Evolutionary conservation across 2,329 filamentous ascomycete species (phyloP).

Genomic region (Didymella exigua): DNA sequence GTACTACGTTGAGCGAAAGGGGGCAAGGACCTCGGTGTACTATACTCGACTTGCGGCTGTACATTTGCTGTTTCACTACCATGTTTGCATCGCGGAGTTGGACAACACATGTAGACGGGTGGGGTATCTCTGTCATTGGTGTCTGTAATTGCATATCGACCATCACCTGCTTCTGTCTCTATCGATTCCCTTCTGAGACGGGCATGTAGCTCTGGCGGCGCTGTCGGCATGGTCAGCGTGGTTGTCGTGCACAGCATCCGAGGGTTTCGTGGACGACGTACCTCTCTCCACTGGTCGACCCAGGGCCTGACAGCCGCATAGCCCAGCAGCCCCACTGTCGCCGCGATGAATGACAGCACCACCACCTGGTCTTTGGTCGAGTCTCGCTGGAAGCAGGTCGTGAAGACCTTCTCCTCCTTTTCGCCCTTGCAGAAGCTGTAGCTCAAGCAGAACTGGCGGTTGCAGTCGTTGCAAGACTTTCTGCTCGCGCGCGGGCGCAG

Average conservation of each 20-base stretch:
- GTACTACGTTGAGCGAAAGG: not conserved
- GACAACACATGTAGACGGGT: constrained; percentile 27
- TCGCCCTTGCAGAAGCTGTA: constrained; percentile 67
- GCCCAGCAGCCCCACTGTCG: constrained; percentile 63
- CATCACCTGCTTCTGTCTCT: not conserved
- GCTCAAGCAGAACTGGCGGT: constrained; percentile 68
- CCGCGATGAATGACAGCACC: constrained; percentile 69
- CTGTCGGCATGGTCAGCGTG: constrained; percentile 1
- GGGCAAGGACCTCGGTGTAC: constrained; percentile 32
- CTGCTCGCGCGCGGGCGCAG: constrained; percentile 40
- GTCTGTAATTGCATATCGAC: constrained; percentile 31
- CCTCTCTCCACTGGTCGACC: constrained; percentile 62
- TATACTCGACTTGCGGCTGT: constrained; percentile 40
- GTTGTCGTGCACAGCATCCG: too few relatives aligned
- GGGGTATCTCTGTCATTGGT: constrained; percentile 37
- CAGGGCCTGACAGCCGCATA: constrained; percentile 67
- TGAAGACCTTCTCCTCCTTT: constrained; percentile 67
- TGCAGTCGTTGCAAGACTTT: constrained; percentile 69
- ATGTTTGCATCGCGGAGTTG: constrained; percentile 44
- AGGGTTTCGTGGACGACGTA: constrained; percentile 35
- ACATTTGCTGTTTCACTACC: constrained; percentile 40
- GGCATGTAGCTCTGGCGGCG: constrained; percentile 58
- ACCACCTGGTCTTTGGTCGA: constrained; percentile 70
- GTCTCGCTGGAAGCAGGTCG: constrained; percentile 71
- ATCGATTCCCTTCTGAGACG: constrained; percentile 48